phyloP scores from a whole-genome alignment of 2,329 filamentous ascomycete species.

The Botryotinia globosa region DNA sequence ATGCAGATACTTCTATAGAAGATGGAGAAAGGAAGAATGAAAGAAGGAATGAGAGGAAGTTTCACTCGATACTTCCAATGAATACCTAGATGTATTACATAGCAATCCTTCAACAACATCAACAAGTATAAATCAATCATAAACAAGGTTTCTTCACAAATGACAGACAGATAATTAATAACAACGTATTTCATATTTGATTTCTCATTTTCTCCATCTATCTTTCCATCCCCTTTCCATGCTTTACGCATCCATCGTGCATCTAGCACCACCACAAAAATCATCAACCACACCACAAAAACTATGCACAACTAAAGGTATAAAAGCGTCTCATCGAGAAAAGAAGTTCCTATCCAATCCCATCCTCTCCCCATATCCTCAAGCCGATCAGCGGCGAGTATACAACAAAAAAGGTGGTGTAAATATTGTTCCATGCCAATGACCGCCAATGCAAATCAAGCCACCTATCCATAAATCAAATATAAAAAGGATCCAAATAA shows the following conservation, averaged over 20 bases:
- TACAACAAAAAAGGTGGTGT: neutral
- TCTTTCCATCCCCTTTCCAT: neutral
- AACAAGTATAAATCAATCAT: neutral
- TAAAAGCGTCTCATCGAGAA: neutral
- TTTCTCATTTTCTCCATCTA: neutral
- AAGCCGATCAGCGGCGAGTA: slow-evolving; percentile 21
- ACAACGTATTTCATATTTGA: neutral
- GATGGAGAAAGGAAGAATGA: neutral
- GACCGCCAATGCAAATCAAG: neutral
- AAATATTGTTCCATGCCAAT: neutral
- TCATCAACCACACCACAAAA: neutral
- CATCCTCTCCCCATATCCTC: slow-evolving; percentile 1
- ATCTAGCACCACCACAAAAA: neutral
- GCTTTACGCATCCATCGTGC: neutral
- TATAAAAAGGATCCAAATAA: slow-evolving; percentile 1
- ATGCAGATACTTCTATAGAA: neutral
- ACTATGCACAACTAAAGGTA: slow-evolving; percentile 6
- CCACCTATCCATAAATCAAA: slow-evolving; percentile 3
- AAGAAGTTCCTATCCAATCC: neutral
- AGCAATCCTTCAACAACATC: neutral
- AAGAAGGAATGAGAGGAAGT: no score
- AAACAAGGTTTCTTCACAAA: neutral
- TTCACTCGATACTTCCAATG: neutral
- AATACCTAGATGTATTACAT: neutral
- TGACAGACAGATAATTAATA: neutral